Conservation (phyloP, 257 asterid species). For the Coffea eugenioides region DNA sequence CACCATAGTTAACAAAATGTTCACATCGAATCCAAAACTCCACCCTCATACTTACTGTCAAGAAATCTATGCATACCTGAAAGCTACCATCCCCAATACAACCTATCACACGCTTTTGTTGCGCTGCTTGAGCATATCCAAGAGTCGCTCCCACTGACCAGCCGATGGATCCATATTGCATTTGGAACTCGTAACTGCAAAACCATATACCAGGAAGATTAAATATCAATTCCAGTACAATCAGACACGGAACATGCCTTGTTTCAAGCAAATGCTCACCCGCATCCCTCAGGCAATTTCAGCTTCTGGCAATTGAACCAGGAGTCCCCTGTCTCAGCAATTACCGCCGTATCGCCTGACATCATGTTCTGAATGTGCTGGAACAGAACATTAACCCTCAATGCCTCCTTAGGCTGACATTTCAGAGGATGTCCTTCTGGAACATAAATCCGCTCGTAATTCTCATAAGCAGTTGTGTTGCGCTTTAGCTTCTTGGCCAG, state of each 20-base stretch:
- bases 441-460: slow-evolving; percentile 68
- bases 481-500: slow-evolving; percentile 55
- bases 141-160: slow-evolving; percentile 93
- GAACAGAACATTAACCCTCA: slow-evolving; percentile 73
- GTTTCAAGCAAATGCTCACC: slow-evolving; percentile 36
- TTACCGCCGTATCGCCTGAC: slow-evolving; percentile 59
- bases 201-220: not conserved
- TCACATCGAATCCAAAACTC: not conserved
- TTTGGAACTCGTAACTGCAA: slow-evolving; percentile 73
- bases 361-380: slow-evolving; percentile 68
- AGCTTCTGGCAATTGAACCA: slow-evolving; percentile 89
- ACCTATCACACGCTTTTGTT: slow-evolving; percentile 62
- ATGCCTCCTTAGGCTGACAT: slow-evolving; percentile 50
- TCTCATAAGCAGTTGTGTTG: slow-evolving; percentile 72
- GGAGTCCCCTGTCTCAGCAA: slow-evolving; percentile 84
- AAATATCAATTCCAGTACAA: not conserved
- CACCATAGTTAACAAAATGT: not conserved
- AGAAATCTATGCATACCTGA: slow-evolving; percentile 44
- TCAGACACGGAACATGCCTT: too few species aligned
- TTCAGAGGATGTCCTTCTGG: slow-evolving; percentile 65
- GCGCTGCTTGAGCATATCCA: slow-evolving; percentile 82
- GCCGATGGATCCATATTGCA: slow-evolving; percentile 88
- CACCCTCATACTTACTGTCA: not conserved
- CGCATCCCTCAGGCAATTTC: slow-evolving; percentile 63
- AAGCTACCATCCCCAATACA: slow-evolving; percentile 92